Conservation (phyloP, 306 rosid species). For the Astragalus glycyphyllos region DNA sequence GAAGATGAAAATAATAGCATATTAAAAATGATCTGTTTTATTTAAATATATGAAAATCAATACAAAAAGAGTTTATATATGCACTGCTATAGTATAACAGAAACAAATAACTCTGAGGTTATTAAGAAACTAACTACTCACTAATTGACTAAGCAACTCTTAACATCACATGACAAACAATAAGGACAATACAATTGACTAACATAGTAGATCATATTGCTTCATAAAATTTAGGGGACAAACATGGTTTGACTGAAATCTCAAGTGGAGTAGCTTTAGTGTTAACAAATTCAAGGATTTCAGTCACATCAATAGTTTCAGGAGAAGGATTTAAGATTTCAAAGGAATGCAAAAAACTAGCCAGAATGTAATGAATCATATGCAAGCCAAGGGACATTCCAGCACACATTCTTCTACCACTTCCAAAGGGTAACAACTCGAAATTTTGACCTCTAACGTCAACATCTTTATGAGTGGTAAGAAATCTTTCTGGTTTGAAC, state of each 20-base stretch:
- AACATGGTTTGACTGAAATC: constrained; percentile 39
- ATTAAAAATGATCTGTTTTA: too few relatives aligned
- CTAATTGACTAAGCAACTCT: too few relatives aligned
- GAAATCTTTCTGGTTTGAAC: constrained; percentile 44
- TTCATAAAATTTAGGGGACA: constrained; percentile 22
- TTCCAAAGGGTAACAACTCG: constrained; percentile 45
- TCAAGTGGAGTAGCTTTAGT: constrained; percentile 44
- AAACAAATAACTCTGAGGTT: too few relatives aligned
- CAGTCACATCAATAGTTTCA: constrained; percentile 35
- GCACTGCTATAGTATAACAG: too few relatives aligned
- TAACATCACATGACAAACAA: too few relatives aligned
- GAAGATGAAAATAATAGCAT: too few relatives aligned
- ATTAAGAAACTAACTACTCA: too few relatives aligned
- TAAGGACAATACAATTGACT: too few relatives aligned
- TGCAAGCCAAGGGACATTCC: constrained; percentile 40
- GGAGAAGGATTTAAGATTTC: constrained; percentile 22
- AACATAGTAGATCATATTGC: neutral
- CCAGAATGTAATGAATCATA: constrained; percentile 34
- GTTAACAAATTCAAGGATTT: constrained; percentile 15
- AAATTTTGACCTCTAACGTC: constrained; percentile 36
- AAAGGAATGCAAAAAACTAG: constrained; percentile 44
- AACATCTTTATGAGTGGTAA: constrained; percentile 41
- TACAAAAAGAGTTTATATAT: too few relatives aligned
- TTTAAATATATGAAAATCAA: too few relatives aligned
- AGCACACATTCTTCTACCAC: constrained; percentile 42